Base-by-base conservation (phyloP, 176 grass and related monocot genomes). In the Lolium multiflorum region DNA sequence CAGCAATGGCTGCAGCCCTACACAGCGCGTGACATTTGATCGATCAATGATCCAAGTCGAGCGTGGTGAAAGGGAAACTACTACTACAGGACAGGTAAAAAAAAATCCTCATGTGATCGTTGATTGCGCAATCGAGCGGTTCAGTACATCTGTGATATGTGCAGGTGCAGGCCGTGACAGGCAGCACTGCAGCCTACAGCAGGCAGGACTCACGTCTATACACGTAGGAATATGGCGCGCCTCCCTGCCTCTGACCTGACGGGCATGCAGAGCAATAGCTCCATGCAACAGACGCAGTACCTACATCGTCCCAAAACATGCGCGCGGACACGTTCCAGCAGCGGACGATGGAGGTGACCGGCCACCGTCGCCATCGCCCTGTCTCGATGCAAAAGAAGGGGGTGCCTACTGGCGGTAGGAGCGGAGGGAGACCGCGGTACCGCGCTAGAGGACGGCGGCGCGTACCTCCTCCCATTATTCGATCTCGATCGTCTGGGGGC, bases 321-420 rank as follows among this genome's bases (percentile, higher is more conserved):
- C 70, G 26, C n/a, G 12, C 69, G 26, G 26, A 12, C 70, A 52
- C 81, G 12, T 80, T 62, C 79, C 90, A 11, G 49, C 78, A 67
- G 48, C 16, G 49, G 71, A 7, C 44, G 79, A 83, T 17, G 84
- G 84, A 88, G 63, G 37, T 73, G 91, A 90, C 91, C 28, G 82
- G 63, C 72, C 38, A 76, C 69, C 70, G 77, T 90, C 84, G 26
- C 41, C 62, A 35, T 35, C 31, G 31, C 52, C 76, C 78, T 63
- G 80, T n/a, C 31, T 35, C 31, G 3, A 12, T 46, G 85, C 39
- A 59, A 71, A 72, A 82, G 51, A 31, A 66, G 24, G 67, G 49
- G 17, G n/a, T 46, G 13, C 14, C 68, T 63, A 61, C 24, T 46
- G 46, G 77, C 24, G 82, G 52, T 50, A 70, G 74, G 61, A 69